Evolutionary conservation across 176 grass and related monocot species (phyloP).

Genomic region (Zea luxurians): DNA sequence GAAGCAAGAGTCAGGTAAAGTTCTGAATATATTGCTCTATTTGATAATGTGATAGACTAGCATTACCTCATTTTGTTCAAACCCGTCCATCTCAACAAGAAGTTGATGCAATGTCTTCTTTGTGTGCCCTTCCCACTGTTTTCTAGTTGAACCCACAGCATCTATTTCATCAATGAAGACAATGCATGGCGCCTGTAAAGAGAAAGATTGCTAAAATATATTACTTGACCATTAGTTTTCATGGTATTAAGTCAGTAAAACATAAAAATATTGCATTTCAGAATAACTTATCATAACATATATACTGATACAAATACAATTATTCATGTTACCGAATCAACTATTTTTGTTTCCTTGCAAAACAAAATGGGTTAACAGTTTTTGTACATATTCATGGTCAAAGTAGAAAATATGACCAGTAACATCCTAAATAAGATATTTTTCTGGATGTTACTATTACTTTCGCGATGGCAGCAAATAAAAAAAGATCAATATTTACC

Average conservation of each 20-base stretch:
- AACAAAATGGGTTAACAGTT: not conserved
- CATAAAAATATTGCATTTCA: not conserved
- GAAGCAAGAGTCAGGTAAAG: conserved; percentile 10
- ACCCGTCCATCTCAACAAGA: conserved; percentile 99
- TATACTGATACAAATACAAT: not conserved
- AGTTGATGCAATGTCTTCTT: conserved; percentile 99
- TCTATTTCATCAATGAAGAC: conserved; percentile 99
- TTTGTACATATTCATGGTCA: not conserved
- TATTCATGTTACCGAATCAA: not conserved
- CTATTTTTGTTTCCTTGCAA: not conserved
- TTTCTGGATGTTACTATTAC: not conserved
- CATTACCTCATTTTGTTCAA: conserved; percentile 98
- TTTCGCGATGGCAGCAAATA: not conserved
- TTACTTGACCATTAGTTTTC: not conserved
- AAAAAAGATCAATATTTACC: not conserved
- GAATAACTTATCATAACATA: not conserved
- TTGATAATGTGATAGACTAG: conserved; percentile 15
- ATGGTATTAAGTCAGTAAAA: not conserved
- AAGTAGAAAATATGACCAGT: not conserved
- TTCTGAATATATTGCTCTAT: not conserved
- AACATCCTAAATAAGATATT: not conserved
- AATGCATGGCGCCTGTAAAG: conserved; percentile 89
- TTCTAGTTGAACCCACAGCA: conserved; percentile 95
- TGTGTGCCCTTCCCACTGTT: conserved; percentile 99
- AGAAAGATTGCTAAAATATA: conserved; percentile 13